Conservation (phyloP, 345 rosid species). For the Trapa incisa region DNA sequence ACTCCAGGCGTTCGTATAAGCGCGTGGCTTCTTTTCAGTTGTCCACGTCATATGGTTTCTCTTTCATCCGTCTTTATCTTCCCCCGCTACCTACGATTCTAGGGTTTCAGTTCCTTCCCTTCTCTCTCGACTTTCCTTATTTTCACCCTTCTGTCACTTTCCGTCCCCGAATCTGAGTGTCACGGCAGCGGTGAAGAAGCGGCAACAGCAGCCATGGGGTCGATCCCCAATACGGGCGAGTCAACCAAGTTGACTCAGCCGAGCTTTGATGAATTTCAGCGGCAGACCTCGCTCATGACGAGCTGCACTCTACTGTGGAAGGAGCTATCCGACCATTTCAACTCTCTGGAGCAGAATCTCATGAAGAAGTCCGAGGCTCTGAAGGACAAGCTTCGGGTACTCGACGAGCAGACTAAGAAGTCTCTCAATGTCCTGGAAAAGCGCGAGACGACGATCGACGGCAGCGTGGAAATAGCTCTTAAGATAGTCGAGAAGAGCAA, state of each 20-base stretch:
- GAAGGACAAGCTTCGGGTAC: conserved; percentile 50
- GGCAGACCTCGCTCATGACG: conserved; percentile 88
- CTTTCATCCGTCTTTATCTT: conserved; percentile 16
- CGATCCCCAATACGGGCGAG: conserved; percentile 94
- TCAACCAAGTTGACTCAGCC: conserved; percentile 55
- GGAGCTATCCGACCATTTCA: conserved; percentile 95
- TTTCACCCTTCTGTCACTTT: conserved; percentile 7
- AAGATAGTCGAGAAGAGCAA: conserved; percentile 41
- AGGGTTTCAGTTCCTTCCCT: conserved; percentile 21
- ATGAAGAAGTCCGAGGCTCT: conserved; percentile 75
- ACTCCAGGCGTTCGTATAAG: too few relatives aligned
- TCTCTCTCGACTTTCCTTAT: neutral
- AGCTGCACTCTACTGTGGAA: conserved; percentile 97
- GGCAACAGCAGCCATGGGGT: conserved; percentile 47
- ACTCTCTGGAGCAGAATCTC: conserved; percentile 63
- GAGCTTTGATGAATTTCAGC: conserved; percentile 90
- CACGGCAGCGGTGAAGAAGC: conserved; percentile 1
- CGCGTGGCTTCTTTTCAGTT: too few relatives aligned
- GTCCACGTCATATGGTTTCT: conserved; percentile 37
- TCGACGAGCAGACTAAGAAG: conserved; percentile 62
- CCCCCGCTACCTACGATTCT: conserved; percentile 15
- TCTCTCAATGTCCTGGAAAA: conserved; percentile 60
- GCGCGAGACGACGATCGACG: conserved; percentile 82
- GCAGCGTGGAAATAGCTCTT: conserved; percentile 66
- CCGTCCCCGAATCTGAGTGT: neutral